These are phyloP conservation scores for Malus hybrid DNA, from an alignment of 331 rosid species.

Conservation along the genomic window DNA sequence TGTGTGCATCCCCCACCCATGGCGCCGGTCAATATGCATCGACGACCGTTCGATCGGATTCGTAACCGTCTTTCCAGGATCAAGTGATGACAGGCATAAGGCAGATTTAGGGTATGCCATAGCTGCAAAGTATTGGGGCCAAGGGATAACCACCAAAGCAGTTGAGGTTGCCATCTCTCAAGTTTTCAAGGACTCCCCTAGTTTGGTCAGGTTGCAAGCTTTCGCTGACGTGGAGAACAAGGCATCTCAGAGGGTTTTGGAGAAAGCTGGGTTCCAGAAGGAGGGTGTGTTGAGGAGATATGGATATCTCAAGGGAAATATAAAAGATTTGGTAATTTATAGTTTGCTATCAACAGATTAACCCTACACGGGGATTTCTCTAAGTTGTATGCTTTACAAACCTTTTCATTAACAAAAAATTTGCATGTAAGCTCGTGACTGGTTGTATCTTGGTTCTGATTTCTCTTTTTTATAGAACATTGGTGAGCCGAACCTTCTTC, in stretches of 20 bases:
- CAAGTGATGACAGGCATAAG: conserved; percentile 33
- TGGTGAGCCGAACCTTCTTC: no score
- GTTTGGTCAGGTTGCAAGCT: conserved; percentile 44
- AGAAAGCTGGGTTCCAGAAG: conserved; percentile 42
- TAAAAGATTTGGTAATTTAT: conserved; percentile 28
- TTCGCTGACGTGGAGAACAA: conserved; percentile 16
- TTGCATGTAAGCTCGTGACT: no score
- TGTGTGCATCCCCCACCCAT: conserved; percentile 51
- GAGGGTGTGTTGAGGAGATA: conserved; percentile 48
- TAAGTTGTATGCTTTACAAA: no score
- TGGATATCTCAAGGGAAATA: conserved; percentile 22
- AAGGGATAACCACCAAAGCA: conserved; percentile 42
- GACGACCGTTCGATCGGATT: conserved; percentile 39
- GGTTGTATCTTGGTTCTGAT: no score
- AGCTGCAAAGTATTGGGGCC: conserved; percentile 36
- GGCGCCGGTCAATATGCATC: conserved; percentile 43
- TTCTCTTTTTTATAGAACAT: no score
- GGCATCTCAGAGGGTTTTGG: conserved; percentile 54
- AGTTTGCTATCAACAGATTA: conserved; percentile 31
- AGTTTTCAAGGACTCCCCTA: conserved; percentile 35
- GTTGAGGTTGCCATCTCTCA: conserved; percentile 30
- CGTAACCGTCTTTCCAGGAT: conserved; percentile 20
- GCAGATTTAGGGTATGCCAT: conserved; percentile 48
- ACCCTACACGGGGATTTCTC: no score
- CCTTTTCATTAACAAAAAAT: no score